Base-by-base conservation (phyloP, 495 filamentous ascomycete species). In the Amniculicola lignicola region DNA sequence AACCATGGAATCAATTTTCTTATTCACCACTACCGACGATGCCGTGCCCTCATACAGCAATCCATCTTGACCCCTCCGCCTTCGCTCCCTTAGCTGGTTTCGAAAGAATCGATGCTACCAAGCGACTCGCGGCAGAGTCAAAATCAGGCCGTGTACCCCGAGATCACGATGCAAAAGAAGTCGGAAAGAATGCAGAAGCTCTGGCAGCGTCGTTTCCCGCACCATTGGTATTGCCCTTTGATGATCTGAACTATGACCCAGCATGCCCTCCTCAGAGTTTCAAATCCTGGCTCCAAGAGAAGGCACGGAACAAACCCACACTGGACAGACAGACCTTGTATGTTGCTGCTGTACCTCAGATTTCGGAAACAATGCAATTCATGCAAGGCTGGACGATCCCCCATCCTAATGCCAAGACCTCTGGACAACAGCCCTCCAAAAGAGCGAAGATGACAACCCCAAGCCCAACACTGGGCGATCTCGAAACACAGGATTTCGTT, bases 211-310 rank as follows among this genome's bases (percentile, higher is more conserved):
- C 50, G 2, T 87, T 85, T 63, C 84, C 81, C 0, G 82, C 72
- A 0, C 83, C 83, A 0, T 65, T 87, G 11, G 64, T 86, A 1
- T 68, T 88, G 0, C 84, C 84, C 1, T 70, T 69, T 5, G 83
- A 87, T 63, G 78, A 82, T 22, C 75, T 88, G 0, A 68, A 75
- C 3, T 60, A 67, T 11, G 79, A 86, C 56, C 76, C 78, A 6
- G 69, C 75, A 2, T 76, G 75, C 39, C 75, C 78, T 3, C 67
- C 77, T 0, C 84, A 87, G 61, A 84, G 75, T 35, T 66, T 87
- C 19, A 70, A 74, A 29, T 72, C 74, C 4, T 88, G 80, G 80
- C 24, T 54, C 2, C 25, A 47, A n/a, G 53, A 74, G 15, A 61
- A 74, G 35, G 49, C 73, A 5, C 74, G 82, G 28, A 86, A 87